Evolutionary conservation across 805 yeast species (phyloP).

Genomic region (Suhomyces sp.): DNA sequence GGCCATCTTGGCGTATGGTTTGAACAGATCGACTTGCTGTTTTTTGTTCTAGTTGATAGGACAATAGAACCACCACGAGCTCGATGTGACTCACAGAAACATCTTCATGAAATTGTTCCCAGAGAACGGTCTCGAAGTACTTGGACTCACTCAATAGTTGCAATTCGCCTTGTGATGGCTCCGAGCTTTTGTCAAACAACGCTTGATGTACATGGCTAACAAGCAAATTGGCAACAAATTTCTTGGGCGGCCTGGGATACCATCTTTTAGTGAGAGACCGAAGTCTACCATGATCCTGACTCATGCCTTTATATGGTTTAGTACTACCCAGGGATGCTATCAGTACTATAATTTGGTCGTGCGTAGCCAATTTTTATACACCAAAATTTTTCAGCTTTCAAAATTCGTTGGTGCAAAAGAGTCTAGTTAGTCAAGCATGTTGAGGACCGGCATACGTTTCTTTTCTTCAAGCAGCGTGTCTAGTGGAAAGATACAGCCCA

Average conservation of each 20-base stretch:
- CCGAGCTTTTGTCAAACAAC: neutral
- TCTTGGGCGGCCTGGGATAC: conserved; percentile 18
- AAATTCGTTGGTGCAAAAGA: neutral
- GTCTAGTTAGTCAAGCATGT: conserved; percentile 4
- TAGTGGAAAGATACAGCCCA: conserved; percentile 16
- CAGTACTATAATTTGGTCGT: neutral
- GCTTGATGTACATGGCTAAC: conserved; percentile 17
- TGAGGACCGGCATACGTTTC: conserved; percentile 13
- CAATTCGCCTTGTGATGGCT: neutral
- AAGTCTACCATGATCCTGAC: neutral
- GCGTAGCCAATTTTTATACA: neutral
- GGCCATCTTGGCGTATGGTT: conserved; percentile 12
- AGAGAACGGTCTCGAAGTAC: conserved; percentile 31
- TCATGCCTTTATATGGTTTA: conserved; percentile 2
- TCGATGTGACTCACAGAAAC: conserved; percentile 40
- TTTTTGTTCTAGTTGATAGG: neutral
- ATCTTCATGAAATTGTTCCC: conserved; percentile 42
- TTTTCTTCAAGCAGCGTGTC: conserved; percentile 15
- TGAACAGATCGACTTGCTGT: conserved; percentile 1
- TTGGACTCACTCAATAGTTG: conserved; percentile 13
- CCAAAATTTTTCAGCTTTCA: conserved; percentile 4
- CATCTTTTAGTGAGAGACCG: conserved; percentile 12
- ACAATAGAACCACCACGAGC: conserved; percentile 23
- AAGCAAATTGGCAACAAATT: conserved; percentile 12
- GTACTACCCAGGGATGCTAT: neutral